These are phyloP conservation scores for Colletotrichum magnum DNA, from an alignment of 2,329 filamentous ascomycete species.

Conservation along the genomic window DNA sequence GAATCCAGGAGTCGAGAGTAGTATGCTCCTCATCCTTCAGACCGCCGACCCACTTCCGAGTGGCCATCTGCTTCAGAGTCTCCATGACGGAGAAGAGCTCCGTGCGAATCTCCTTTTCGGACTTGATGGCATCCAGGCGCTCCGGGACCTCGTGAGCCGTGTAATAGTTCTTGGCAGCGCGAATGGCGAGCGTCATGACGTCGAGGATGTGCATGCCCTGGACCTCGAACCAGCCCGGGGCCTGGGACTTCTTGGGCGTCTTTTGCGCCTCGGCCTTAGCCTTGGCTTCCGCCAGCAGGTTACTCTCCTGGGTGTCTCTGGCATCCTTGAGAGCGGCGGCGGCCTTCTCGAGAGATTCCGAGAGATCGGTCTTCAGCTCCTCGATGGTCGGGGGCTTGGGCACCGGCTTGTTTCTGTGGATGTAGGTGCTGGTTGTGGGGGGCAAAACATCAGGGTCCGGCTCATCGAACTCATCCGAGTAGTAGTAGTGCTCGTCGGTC, in stretches of 20 bases:
- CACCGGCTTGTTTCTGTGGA: slow-evolving; percentile 84
- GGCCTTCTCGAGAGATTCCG: slow-evolving; percentile 78
- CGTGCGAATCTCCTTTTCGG: slow-evolving; percentile 86
- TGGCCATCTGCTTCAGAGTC: slow-evolving; percentile 91
- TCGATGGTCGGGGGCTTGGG: slow-evolving; percentile 87
- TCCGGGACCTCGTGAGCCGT: slow-evolving; percentile 91
- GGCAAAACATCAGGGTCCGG: slow-evolving; percentile 86
- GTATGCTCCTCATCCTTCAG: slow-evolving; percentile 83
- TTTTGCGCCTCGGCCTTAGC: slow-evolving; percentile 4
- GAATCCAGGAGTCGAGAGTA: slow-evolving; percentile 85
- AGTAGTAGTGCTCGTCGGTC: slow-evolving; percentile 61
- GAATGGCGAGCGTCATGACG: slow-evolving; percentile 93
- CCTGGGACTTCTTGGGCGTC: slow-evolving; percentile 61
- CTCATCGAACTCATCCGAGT: slow-evolving; percentile 73
- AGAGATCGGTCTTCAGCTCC: slow-evolving; percentile 79
- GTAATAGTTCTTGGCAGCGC: slow-evolving; percentile 96
- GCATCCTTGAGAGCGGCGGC: slow-evolving; percentile 76
- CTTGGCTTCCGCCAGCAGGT: slow-evolving; percentile 18
- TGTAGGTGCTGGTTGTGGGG: slow-evolving; percentile 98
- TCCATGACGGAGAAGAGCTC: slow-evolving; percentile 92
- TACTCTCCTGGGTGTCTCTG: slow-evolving; percentile 51
- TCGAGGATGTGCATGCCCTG: slow-evolving; percentile 95
- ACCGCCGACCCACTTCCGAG: slow-evolving; percentile 87
- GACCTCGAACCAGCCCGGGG: slow-evolving; percentile 84
- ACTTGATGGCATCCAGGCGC: slow-evolving; percentile 86